These are phyloP conservation scores for Haplographium delicatum DNA, from an alignment of 495 filamentous ascomycete genomes.

Conservation along the genomic window DNA sequence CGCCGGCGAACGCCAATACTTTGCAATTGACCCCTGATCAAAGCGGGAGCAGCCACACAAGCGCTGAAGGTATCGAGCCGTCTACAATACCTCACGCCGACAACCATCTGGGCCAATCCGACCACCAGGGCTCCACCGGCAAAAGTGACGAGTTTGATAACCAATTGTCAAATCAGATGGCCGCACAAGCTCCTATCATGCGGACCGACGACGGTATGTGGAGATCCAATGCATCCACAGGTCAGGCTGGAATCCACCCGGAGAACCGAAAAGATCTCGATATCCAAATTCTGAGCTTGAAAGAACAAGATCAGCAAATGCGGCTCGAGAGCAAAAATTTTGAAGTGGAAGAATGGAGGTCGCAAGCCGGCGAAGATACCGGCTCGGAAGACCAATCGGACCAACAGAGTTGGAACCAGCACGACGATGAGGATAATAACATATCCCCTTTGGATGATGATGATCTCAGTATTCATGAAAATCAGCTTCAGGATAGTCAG, in stretches of 20 bases:
- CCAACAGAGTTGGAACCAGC: neutral
- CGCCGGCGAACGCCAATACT: slow-evolving; percentile 3
- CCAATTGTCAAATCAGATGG: neutral
- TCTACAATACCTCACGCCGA: slow-evolving; percentile 31
- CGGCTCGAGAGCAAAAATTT: slow-evolving; percentile 20
- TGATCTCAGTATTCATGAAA: slow-evolving; percentile 27
- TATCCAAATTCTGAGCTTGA: slow-evolving; percentile 21
- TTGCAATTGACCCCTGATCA: slow-evolving; percentile 43
- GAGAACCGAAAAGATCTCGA: slow-evolving; percentile 20
- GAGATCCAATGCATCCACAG: slow-evolving; percentile 20
- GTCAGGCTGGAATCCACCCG: slow-evolving; percentile 25
- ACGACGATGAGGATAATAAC: slow-evolving; percentile 7
- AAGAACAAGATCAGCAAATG: slow-evolving; percentile 25
- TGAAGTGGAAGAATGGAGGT: slow-evolving; percentile 26
- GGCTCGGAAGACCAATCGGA: slow-evolving; percentile 8
- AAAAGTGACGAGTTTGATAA: neutral
- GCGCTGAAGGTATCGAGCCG: slow-evolving; percentile 39
- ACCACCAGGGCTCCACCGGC: neutral
- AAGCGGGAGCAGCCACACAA: slow-evolving; percentile 41
- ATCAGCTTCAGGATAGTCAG: slow-evolving; percentile 38
- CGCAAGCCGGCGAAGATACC: slow-evolving; percentile 18
- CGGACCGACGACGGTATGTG: slow-evolving; percentile 19
- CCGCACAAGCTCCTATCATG: neutral
- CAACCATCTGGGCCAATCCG: neutral
- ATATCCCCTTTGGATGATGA: slow-evolving; percentile 20